Percentiles rank a stretch among this genome's conserved stretches.
phyloP scores from a whole-genome alignment of 2,329 filamentous ascomycete species.

The Plenodomus biglobosus region DNA sequence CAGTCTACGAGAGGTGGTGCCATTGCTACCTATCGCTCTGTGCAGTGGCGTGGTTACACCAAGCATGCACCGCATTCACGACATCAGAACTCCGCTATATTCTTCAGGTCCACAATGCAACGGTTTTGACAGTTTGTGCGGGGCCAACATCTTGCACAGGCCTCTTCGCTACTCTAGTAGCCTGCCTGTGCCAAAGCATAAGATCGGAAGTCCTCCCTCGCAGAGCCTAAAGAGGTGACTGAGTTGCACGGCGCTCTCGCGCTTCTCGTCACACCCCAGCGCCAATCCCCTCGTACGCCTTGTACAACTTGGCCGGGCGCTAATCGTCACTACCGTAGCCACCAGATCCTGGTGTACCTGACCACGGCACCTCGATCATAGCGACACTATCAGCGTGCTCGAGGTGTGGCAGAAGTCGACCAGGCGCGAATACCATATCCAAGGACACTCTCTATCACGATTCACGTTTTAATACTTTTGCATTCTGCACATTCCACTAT shows the following conservation, averaged over 20 bases:
- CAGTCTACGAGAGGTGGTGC: background rate
- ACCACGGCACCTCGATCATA: background rate
- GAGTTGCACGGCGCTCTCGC: conserved; percentile 8
- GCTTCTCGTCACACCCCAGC: conserved; percentile 10
- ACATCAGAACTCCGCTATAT: background rate
- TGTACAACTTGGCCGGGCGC: conserved; percentile 5
- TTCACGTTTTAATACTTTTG: background rate
- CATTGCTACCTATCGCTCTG: background rate
- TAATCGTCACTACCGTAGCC: background rate
- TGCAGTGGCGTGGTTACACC: background rate
- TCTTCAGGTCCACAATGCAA: background rate
- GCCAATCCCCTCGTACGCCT: conserved; percentile 8
- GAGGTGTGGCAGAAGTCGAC: background rate
- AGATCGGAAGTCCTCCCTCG: conserved; percentile 7
- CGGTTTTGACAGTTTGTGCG: background rate
- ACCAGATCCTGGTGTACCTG: background rate
- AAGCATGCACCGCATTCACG: background rate
- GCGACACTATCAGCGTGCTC: background rate
- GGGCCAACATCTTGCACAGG: too few relatives aligned
- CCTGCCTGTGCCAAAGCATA: background rate
- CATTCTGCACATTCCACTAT: background rate
- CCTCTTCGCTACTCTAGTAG: background rate
- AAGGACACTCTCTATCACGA: background rate
- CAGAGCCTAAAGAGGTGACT: background rate
- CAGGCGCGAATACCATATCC: background rate